These are phyloP conservation scores for Phialocephala sp. DNA, from an alignment of 2,329 filamentous ascomycete species.

Conservation along the genomic window DNA sequence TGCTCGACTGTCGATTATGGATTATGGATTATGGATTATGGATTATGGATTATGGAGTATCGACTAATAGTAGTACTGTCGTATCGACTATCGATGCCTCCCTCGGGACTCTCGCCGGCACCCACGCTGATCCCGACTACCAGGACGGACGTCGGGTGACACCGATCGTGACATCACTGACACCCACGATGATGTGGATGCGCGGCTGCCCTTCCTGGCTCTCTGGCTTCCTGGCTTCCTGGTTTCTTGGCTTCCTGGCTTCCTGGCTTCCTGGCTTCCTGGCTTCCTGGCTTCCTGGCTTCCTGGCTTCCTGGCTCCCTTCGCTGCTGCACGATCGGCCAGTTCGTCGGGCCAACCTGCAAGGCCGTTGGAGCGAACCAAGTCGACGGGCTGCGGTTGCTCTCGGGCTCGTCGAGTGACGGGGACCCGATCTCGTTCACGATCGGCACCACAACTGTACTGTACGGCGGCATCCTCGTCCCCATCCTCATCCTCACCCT, in stretches of 20 bases:
- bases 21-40: no score
- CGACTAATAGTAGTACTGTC: no score
- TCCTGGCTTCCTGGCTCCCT: no score
- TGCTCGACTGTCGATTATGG: no score
- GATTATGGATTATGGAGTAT: no score
- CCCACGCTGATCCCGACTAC: neutral
- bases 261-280: no score
- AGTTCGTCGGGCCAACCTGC: no score
- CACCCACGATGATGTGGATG: neutral
- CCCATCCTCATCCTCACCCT: no score
- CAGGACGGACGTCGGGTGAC: neutral
- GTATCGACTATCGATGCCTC: no score
- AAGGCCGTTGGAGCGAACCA: neutral
- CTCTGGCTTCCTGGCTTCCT: no score
- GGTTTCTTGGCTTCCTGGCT: no score
- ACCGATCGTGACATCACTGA: slow-evolving; percentile 7
- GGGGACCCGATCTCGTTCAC: slow-evolving; percentile 1
- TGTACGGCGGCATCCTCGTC: neutral
- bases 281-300: no score
- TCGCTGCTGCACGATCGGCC: slow-evolving; percentile 3
- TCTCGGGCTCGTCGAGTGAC: neutral
- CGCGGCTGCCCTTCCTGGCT: neutral
- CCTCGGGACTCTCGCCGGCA: neutral
- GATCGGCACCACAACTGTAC: neutral
- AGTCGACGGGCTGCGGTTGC: neutral